Evolutionary conservation across 1,284 basidiomycete genomes (phyloP).

Genomic region (Boletellus dicymbophilus): DNA sequence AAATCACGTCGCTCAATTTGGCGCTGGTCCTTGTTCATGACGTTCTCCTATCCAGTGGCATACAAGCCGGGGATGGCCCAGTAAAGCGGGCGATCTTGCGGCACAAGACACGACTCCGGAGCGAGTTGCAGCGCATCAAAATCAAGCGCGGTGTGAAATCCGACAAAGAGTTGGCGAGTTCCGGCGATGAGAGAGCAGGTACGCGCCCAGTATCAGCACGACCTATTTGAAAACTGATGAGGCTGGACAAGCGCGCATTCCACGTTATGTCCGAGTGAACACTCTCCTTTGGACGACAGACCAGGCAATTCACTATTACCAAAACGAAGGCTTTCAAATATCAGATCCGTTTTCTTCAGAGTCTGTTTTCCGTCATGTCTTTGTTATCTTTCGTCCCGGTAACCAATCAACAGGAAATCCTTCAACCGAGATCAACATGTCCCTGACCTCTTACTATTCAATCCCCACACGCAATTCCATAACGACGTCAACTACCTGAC

Average conservation of each 20-base stretch:
- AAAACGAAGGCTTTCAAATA: conserved; percentile 52
- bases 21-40: conserved; percentile 88
- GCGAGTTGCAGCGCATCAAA: conserved; percentile 85
- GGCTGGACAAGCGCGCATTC: conserved; percentile 57
- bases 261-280: conserved; percentile 87
- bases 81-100: conserved; percentile 81
- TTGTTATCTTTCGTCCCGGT: conserved; percentile 1
- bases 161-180: conserved; percentile 66
- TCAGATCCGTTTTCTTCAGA: conserved; percentile 51
- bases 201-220: conserved; percentile 15
- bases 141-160: conserved; percentile 72
- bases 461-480: conserved; percentile 62
- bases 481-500: conserved; percentile 63
- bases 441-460: conserved; percentile 78
- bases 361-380: conserved; percentile 38
- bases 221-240: background rate
- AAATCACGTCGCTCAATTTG: conserved; percentile 73
- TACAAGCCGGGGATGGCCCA: conserved; percentile 87
- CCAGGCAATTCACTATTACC: conserved; percentile 58
- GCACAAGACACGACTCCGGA: conserved; percentile 86
- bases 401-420: conserved; percentile 42
- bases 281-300: conserved; percentile 66
- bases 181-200: conserved; percentile 65
- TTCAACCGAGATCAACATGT: conserved; percentile 82
- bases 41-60: conserved; percentile 75